Percentiles rank a stretch among this genome's conserved stretches.
Evolutionary conservation across 2,329 filamentous ascomycete genomes (phyloP).

Genomic region (Cladosporium sp.): DNA sequence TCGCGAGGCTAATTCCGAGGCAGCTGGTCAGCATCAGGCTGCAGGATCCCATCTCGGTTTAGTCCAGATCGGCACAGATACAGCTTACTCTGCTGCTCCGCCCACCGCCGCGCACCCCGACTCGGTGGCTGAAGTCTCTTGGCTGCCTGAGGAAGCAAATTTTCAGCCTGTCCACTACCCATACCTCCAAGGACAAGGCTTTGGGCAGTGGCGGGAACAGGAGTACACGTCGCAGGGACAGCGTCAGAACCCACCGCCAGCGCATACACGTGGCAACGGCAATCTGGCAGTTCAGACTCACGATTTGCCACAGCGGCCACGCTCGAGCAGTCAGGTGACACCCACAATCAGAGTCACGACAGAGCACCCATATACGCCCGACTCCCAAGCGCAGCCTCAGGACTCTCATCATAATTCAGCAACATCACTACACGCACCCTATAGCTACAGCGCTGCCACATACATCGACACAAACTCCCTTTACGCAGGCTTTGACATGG

Average conservation of each 20-base stretch:
- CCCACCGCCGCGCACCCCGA: neutral
- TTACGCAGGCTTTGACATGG: neutral
- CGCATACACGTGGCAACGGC: conserved; percentile 2
- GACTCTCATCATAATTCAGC: conserved; percentile 14
- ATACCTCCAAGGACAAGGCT: neutral
- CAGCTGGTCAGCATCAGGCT: conserved; percentile 2
- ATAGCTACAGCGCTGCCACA: neutral
- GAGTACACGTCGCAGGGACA: neutral
- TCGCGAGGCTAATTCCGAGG: conserved; percentile 1
- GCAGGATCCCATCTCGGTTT: neutral
- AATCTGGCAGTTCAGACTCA: conserved; percentile 5
- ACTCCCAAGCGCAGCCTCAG: conserved; percentile 21
- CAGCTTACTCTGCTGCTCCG: conserved; percentile 1
- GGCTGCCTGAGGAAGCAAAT: conserved; percentile 12
- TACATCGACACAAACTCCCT: neutral
- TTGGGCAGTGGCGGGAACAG: neutral
- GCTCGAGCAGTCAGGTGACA: conserved; percentile 11
- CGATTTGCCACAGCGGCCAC: conserved; percentile 19
- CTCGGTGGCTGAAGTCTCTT: conserved; percentile 5
- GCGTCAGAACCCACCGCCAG: neutral
- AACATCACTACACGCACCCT: conserved; percentile 11
- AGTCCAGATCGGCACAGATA: conserved; percentile 6
- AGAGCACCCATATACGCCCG: conserved; percentile 13
- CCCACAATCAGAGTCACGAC: conserved; percentile 24
- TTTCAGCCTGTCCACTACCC: conserved; percentile 1